Evolutionary conservation across 2,329 filamentous ascomycete genomes (phyloP).

Genomic region (Stagonosporopsis chrysanthemi): DNA sequence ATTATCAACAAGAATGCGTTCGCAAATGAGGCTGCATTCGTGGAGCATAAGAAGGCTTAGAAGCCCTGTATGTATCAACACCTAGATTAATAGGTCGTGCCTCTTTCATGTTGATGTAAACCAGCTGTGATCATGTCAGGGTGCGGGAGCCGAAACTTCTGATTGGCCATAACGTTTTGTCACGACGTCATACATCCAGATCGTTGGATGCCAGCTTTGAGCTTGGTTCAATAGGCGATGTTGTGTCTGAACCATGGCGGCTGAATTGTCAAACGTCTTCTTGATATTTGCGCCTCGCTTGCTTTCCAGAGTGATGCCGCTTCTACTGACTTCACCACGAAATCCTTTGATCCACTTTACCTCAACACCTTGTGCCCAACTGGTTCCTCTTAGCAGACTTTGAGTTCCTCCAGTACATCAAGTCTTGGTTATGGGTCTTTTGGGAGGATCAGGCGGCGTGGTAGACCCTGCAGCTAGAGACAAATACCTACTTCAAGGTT

Average conservation of each 20-base stretch:
- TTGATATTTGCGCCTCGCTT: not conserved
- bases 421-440: slow-evolving; percentile 1
- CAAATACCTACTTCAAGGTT: slow-evolving; percentile 48
- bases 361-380: not conserved
- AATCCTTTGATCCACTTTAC: not conserved
- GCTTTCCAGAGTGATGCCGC: not conserved
- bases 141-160: not conserved
- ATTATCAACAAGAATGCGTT: slow-evolving; percentile 31
- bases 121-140: not conserved
- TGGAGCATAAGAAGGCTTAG: slow-evolving; percentile 26
- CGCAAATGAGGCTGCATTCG: slow-evolving; percentile 34
- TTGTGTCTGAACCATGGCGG: not conserved
- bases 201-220: not conserved
- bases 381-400: not conserved
- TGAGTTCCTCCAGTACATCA: not conserved
- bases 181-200: slow-evolving; percentile 20
- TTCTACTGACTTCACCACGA: not conserved
- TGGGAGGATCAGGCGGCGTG: slow-evolving; percentile 22
- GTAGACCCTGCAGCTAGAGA: slow-evolving; percentile 44
- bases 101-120: too few relatives aligned
- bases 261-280: not conserved
- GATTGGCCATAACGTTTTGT: slow-evolving; percentile 5
- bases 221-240: slow-evolving; percentile 1
- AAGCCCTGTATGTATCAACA: not conserved
- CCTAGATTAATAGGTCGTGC: too few relatives aligned